Evolutionary conservation across 2,329 filamentous ascomycete genomes (phyloP).

Genomic region (Atkinsonella hypoxylon): DNA sequence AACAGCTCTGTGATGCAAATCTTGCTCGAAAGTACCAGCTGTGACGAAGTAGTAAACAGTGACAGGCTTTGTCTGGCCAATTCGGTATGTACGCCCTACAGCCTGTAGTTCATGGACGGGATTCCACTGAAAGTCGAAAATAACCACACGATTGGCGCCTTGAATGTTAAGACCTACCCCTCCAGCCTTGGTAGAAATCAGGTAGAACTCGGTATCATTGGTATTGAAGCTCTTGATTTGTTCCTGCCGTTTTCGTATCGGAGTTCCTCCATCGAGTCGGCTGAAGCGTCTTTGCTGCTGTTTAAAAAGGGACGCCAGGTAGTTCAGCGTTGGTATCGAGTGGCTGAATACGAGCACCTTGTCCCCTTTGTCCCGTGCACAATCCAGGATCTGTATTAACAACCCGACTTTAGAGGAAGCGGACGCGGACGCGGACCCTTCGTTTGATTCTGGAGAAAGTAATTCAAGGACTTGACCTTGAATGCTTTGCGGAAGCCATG

Average conservation of each 20-base stretch:
- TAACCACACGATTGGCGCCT: slow-evolving; percentile 73
- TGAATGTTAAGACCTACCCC: slow-evolving; percentile 75
- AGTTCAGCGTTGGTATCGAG: slow-evolving; percentile 56
- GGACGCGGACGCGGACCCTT: slow-evolving; percentile 40
- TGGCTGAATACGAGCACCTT: slow-evolving; percentile 76
- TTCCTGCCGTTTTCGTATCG: slow-evolving; percentile 44
- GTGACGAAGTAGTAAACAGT: slow-evolving; percentile 74
- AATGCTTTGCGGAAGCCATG: slow-evolving; percentile 15
- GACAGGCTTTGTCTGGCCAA: slow-evolving; percentile 70
- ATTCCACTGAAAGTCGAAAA: slow-evolving; percentile 76
- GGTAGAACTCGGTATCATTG: slow-evolving; percentile 44
- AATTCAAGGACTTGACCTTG: slow-evolving; percentile 21
- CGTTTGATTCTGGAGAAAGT: slow-evolving; percentile 29
- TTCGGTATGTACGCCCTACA: slow-evolving; percentile 72
- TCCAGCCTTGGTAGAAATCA: slow-evolving; percentile 77
- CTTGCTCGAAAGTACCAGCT: slow-evolving; percentile 69
- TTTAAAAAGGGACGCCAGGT: slow-evolving; percentile 46
- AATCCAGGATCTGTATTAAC: slow-evolving; percentile 56
- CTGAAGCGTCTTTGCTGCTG: slow-evolving; percentile 33
- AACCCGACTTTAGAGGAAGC: slow-evolving; percentile 59
- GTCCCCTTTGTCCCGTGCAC: slow-evolving; percentile 50
- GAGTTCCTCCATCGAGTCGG: slow-evolving; percentile 58
- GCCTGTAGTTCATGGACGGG: slow-evolving; percentile 77
- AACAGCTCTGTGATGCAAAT: slow-evolving; percentile 58
- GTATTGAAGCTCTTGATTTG: slow-evolving; percentile 59